Evolutionary conservation across 2,329 filamentous ascomycete species (phyloP), one percentile per base, ranked within the genome.

Genomic region (Orbilia ellipsospora): DNA sequence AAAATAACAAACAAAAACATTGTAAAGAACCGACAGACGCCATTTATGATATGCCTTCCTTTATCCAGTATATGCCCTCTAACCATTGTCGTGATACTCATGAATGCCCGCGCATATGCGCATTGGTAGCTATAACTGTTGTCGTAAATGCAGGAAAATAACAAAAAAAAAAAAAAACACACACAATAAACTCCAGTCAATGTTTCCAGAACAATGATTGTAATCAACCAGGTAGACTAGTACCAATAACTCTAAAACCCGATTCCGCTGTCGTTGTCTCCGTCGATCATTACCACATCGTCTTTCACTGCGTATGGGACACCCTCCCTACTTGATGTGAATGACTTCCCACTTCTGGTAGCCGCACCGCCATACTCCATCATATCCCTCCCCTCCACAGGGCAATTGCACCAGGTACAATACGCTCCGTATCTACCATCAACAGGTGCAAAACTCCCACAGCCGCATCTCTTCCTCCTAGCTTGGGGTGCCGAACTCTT

Each of bases 351-450:
- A n/a, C 72, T 75, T 18, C 40, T 65, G 5, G 72, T 75, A 16
- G 72, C 72, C 20, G 64, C 72, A 10, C 72, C 72, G 10, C 72
- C 72, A 0, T 60, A n/a, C 23, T 75, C 72, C 59, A 75, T 75
- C 54, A 59, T 62, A 4, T 48, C 50, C 2, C 10, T 59, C 5
- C 72, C 64, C n/a, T 51, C 52, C 44, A 75, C 64, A 4, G 72
- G 72, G 16, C 59, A 75, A 45, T 64, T 52, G 42, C 72, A 75
- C 72, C 72, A 75, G 4, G 72, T 75, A 15, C 72, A 75, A 60
- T 65, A 75, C 12, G 64, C 64, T 4, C 72, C 72, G 44, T 75
- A 75, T 26, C 55, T 57, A 1, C 64, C 72, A 60, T 75, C 72
- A 12, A 12, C 18, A 3, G 72, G 72, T 8, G 16, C 44, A 26